phyloP scores from a whole-genome alignment of 331 rosid species.

The Pyracantha coccinea region DNA sequence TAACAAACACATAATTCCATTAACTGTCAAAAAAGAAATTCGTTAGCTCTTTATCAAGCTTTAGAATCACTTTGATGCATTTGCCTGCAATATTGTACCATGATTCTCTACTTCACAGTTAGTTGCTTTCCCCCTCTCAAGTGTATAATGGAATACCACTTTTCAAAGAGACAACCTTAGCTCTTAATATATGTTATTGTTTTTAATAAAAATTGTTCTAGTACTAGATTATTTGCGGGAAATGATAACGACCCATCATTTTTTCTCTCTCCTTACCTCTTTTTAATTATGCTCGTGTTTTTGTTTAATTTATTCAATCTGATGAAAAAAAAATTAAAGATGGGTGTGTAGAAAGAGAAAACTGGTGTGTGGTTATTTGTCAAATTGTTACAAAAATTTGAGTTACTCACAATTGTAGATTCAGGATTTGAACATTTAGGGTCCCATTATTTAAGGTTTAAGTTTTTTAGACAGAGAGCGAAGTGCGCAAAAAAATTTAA shows the following conservation, averaged over 20 bases:
- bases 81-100: background rate
- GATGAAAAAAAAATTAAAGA: too few relatives aligned
- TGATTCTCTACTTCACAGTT: background rate
- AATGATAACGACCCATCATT: too few relatives aligned
- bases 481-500: too few relatives aligned
- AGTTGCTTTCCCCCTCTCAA: background rate
- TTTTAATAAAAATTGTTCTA: too few relatives aligned
- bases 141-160: background rate
- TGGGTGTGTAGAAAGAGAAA: background rate
- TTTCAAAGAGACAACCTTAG: constrained; percentile 9
- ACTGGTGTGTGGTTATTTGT: too few relatives aligned
- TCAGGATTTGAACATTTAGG: too few relatives aligned
- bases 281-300: background rate
- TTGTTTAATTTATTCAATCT: background rate
- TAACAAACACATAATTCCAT: constrained; percentile 20
- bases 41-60: constrained; percentile 43
- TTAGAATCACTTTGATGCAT: constrained; percentile 34
- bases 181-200: background rate
- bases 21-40: constrained; percentile 59
- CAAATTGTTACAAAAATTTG: background rate
- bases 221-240: background rate
- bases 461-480: too few relatives aligned
- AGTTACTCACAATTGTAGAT: background rate
- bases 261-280: too few relatives aligned
- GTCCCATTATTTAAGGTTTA: too few relatives aligned